Base-by-base conservation (phyloP, 2,329 filamentous ascomycete species). In the Aspergillus sp. region DNA sequence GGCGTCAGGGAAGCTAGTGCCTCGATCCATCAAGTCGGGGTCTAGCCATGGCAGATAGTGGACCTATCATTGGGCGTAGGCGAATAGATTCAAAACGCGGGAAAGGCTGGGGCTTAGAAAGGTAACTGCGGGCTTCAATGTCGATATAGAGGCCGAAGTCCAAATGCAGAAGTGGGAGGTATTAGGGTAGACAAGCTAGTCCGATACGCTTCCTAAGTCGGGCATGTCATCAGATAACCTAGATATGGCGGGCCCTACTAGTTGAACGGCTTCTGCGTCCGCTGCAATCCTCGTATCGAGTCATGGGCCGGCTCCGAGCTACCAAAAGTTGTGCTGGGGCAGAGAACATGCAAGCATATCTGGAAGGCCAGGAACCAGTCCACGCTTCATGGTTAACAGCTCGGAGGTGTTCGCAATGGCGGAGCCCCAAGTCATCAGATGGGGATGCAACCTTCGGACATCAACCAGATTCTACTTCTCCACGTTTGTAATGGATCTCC, bases 1-100 rank as follows among this genome's bases (percentile, higher is more conserved):
- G 21, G 48, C 33, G 12, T 35, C 19, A n/a, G n/a, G 27, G 31
- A 52, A 12, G 21, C 27, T 27, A 48, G 27, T 48, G 45, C 15
- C 17, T n/a, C 24, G 45, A 41, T 41, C 35, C 12, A 37, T 31
- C 24, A 41, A n/a, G 48, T 51, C 27, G 19, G 7, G 24, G 27
- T 24, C 40, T 21, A 40, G 31, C 33, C 44, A 47, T 47, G 33
- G 40, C n/a, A 41, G 11, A 35, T 19, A 40, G 23, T 52, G 40
- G 47, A 43, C 33, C 55, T 52, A 52, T 57, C 48, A 57, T 27
- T 35, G 33, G n/a, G 27, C 44, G 24, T 39, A 21, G 56, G 19
- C 39, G 14, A 58, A 54, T 49, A 23, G 39, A 54, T 17, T 48
- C 27, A 41, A 40, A 37, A 43, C 17, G 19, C n/a, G n/a, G 27